These are phyloP conservation scores for Quercus parvula DNA, from an alignment of 306 rosid genomes.

Conservation along the genomic window DNA sequence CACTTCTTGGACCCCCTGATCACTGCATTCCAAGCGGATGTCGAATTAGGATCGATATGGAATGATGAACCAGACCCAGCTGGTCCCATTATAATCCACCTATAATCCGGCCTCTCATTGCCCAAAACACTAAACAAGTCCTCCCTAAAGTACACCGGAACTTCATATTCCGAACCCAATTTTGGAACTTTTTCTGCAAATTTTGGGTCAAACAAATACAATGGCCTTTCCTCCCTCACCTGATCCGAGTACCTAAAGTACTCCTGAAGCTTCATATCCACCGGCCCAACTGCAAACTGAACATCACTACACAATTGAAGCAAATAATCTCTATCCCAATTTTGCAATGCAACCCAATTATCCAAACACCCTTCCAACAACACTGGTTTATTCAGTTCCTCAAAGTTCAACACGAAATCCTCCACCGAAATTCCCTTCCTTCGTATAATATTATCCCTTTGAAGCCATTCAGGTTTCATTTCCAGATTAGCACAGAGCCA, in stretches of 20 bases:
- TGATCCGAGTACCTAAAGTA: conserved; percentile 71
- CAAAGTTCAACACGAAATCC: conserved; percentile 63
- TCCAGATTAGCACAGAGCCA: conserved; percentile 98
- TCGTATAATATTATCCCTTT: conserved; percentile 67
- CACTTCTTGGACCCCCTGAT: conserved; percentile 94
- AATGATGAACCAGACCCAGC: conserved; percentile 92
- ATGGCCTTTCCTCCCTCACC: conserved; percentile 80
- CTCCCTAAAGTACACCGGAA: conserved; percentile 71
- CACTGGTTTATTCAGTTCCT: conserved; percentile 81
- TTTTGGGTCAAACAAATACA: conserved; percentile 83
- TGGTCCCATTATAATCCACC: conserved; percentile 91
- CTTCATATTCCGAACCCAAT: conserved; percentile 69
- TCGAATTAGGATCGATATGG: conserved; percentile 93
- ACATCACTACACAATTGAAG: conserved; percentile 58
- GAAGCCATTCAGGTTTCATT: conserved; percentile 87
- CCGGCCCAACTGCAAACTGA: conserved; percentile 75
- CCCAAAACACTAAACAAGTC: conserved; percentile 83
- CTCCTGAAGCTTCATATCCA: conserved; percentile 74
- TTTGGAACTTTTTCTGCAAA: conserved; percentile 77
- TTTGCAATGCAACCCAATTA: conserved; percentile 70
- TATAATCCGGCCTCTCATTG: conserved; percentile 71
- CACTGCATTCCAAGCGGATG: conserved; percentile 97
- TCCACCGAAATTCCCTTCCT: conserved; percentile 78
- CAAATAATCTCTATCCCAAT: conserved; percentile 88
- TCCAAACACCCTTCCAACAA: conserved; percentile 85